These are phyloP conservation scores for Sungouiozyma ichnusensis DNA, from an alignment of 805 yeast species.

Conservation along the genomic window DNA sequence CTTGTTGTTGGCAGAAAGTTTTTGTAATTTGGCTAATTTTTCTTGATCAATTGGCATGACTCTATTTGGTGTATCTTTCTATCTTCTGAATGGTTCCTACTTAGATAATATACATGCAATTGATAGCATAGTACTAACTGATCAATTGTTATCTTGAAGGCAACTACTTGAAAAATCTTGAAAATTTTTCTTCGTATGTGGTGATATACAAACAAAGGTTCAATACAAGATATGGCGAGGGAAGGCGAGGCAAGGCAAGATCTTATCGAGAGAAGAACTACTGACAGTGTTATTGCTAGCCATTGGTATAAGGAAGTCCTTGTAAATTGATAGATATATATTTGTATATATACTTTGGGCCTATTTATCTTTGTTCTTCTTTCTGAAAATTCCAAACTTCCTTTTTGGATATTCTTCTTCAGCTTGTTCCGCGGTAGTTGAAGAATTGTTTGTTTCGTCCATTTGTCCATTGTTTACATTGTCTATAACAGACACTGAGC, in stretches of 20 bases:
- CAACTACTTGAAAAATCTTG: background rate
- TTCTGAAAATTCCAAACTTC: slow-evolving; percentile 20
- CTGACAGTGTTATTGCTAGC: background rate
- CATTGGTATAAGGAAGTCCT: background rate
- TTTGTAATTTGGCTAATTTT: slow-evolving; percentile 85
- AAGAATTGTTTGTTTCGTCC: slow-evolving; percentile 1
- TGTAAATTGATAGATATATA: background rate
- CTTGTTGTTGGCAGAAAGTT: slow-evolving; percentile 62
- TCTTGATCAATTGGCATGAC: slow-evolving; percentile 86
- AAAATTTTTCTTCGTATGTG: background rate
- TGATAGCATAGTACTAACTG: background rate
- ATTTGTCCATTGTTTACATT: background rate
- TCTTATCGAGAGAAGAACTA: too few relatives aligned
- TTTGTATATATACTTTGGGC: background rate
- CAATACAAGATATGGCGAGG: background rate
- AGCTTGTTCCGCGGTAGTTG: slow-evolving; percentile 2
- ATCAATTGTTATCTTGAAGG: background rate
- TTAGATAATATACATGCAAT: too few relatives aligned
- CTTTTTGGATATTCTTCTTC: slow-evolving; percentile 18
- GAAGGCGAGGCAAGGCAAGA: too few relatives aligned
- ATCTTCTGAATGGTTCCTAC: too few relatives aligned
- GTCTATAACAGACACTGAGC: background rate
- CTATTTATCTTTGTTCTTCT: slow-evolving; percentile 15
- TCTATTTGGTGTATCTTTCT: background rate
- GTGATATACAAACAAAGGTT: background rate